A percentile compares a stretch with the other conserved stretches of the same genome.
phyloP scores from a whole-genome alignment of 2,329 filamentous ascomycete species.

The Chrysoporthe puriensis region DNA sequence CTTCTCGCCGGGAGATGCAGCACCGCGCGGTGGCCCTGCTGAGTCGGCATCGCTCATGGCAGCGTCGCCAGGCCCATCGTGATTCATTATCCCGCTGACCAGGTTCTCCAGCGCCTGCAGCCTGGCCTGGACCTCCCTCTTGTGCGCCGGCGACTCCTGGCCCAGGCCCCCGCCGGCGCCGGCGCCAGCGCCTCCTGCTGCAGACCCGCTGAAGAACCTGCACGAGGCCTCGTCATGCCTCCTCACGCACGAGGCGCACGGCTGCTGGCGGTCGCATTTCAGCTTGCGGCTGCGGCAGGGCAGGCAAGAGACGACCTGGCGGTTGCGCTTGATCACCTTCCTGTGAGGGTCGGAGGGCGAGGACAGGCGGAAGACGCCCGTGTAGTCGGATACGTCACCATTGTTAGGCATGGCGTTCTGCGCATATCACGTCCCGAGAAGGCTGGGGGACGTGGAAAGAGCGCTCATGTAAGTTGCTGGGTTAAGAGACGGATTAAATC shows the following conservation, averaged over 20 bases:
- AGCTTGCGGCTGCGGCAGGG: constrained; percentile 48
- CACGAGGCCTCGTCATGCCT: constrained; percentile 42
- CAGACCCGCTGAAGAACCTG: constrained; percentile 37
- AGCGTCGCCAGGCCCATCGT: not conserved
- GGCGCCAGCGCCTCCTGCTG: constrained; percentile 10
- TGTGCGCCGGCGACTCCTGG: constrained; percentile 22
- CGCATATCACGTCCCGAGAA: not conserved
- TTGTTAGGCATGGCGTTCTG: constrained; percentile 24
- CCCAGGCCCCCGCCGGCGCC: not conserved
- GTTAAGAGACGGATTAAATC: constrained; percentile 3
- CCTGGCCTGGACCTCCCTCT: constrained; percentile 44
- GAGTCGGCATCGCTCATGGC: not conserved
- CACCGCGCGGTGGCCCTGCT: not conserved
- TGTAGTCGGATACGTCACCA: constrained; percentile 30
- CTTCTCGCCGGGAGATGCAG: not conserved
- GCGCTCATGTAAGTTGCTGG: not conserved
- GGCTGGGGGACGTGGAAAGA: not conserved
- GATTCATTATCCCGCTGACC: constrained; percentile 41
- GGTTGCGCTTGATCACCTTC: constrained; percentile 42
- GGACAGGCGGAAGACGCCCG: constrained; percentile 44
- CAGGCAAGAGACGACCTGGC: constrained; percentile 47
- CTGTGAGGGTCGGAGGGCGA: constrained; percentile 37
- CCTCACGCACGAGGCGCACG: constrained; percentile 45
- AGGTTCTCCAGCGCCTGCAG: constrained; percentile 47
- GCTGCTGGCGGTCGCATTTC: constrained; percentile 46